Base-by-base conservation (phyloP, 2,329 filamentous ascomycete genomes). In the Colletotrichum australisinense region DNA sequence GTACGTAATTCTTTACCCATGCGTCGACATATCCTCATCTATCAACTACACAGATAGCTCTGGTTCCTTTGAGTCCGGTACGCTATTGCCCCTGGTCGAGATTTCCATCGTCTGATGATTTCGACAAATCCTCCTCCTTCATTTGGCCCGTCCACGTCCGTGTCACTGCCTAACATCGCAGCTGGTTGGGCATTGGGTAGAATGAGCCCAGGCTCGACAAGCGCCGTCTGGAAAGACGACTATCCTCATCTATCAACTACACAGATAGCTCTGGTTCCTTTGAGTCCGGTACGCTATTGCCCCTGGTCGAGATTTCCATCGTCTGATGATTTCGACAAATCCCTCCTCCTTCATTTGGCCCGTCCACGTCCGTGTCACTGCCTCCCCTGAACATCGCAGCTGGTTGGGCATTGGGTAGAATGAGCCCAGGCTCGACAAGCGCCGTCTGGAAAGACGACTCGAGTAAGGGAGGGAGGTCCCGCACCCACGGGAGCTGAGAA, bases 151-250 rank as follows among this genome's bases (percentile, higher is more conserved):
- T 60, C 67, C 55, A 22, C 42, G 55, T 56, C 70, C 46, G 56
- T 70, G 67, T 70, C 62, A 46, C 56, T 70, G n/a, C 70, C 59
- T 65, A 65, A 63, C 46, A 63, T 65, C 55, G 59, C 67, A 70
- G 70, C 59, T 56, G 42, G 32, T 73, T 46, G 66, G 58, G 64
- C 53, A 64, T 57, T 52, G 69, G 53, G 64, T 66, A 69, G 16
- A n/a, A n/a, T n/a, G 69, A 49, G 60, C 60, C 42, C 30, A 57
- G 35, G 9, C 59, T 57, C 60, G 32, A 56, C 60, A 62, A 69
- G 67, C 67, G 70, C 46, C 32, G 67, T 56, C 35, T 65, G 55
- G 32, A 66, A 58, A 59, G 58, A 32, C 30, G 58, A 69, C 55
- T 56, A 71, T 71, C 56, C 65, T 62, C 67, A 63, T 71, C 60